Conservation (phyloP, 495 filamentous ascomycete species). For the Trichoderma virens region DNA sequence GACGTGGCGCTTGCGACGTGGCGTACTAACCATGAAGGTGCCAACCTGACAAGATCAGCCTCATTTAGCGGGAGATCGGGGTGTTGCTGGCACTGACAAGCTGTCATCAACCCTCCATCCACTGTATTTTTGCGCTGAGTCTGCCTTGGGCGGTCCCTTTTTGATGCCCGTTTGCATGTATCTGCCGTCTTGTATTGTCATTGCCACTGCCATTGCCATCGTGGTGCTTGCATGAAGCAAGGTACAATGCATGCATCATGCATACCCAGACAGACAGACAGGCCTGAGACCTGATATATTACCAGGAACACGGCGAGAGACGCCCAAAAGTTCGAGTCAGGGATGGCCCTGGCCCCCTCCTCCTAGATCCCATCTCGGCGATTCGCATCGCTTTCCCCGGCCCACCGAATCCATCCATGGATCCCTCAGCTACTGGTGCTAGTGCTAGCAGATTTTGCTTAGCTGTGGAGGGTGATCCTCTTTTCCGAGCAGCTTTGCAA, state of each 20-base stretch:
- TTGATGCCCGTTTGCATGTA: no score
- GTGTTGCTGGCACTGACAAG: not conserved
- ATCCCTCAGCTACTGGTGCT: not conserved
- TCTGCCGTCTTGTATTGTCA: not conserved
- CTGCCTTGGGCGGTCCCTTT: not conserved
- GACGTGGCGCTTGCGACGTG: slow-evolving; percentile 7
- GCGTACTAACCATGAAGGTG: not conserved
- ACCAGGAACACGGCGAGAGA: no score
- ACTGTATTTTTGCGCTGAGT: not conserved
- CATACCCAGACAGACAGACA: no score
- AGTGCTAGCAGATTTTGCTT: not conserved
- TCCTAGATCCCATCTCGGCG: not conserved
- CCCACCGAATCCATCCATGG: not conserved
- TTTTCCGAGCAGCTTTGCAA: not conserved
- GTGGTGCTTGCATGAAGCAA: no score
- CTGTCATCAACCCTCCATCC: no score
- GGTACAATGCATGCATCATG: no score
- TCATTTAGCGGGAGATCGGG: not conserved
- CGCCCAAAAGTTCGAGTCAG: not conserved
- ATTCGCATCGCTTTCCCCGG: slow-evolving; percentile 3
- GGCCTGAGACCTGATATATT: no score
- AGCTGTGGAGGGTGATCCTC: not conserved
- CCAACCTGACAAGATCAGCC: not conserved
- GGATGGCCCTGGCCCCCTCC: not conserved
- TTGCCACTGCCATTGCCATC: not conserved